These are phyloP conservation scores for Fusarium sororula DNA, from an alignment of 2,329 filamentous ascomycete species.

Conservation along the genomic window DNA sequence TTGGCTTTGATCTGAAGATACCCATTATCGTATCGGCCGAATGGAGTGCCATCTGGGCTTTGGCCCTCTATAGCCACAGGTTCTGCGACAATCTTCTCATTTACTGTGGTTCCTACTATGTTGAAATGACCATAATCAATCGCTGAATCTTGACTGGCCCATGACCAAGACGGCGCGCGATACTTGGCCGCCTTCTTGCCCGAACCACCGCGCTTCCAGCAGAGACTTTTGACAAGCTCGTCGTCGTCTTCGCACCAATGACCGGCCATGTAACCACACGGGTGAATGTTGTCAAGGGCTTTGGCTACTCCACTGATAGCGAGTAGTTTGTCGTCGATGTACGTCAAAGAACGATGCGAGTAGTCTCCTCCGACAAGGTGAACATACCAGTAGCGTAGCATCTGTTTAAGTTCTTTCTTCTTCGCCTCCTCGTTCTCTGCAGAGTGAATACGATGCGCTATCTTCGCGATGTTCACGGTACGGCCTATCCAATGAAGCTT, in stretches of 20 bases:
- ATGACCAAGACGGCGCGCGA: conserved; percentile 4
- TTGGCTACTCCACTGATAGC: background rate
- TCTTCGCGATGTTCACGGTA: background rate
- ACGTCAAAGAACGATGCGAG: background rate
- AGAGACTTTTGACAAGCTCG: background rate
- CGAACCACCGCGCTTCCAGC: background rate
- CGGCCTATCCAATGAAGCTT: background rate
- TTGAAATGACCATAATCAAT: background rate
- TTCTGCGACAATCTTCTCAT: background rate
- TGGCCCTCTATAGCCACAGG: background rate
- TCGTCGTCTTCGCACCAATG: conserved; percentile 2
- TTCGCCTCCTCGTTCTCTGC: background rate
- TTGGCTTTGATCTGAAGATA: conserved; percentile 3
- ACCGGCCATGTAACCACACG: background rate
- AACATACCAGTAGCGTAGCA: conserved; percentile 5
- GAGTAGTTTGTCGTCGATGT: background rate
- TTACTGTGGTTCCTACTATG: background rate
- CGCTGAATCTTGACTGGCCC: conserved; percentile 1
- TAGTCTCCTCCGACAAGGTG: background rate
- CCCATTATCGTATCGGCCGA: background rate
- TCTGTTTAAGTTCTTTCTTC: background rate
- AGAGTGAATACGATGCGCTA: background rate
- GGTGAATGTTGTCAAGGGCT: background rate
- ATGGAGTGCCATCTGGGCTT: background rate
- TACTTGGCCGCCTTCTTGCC: background rate